Evolutionary conservation across 1,284 basidiomycete species (phyloP).

Genomic region (Earliella scabrosa): DNA sequence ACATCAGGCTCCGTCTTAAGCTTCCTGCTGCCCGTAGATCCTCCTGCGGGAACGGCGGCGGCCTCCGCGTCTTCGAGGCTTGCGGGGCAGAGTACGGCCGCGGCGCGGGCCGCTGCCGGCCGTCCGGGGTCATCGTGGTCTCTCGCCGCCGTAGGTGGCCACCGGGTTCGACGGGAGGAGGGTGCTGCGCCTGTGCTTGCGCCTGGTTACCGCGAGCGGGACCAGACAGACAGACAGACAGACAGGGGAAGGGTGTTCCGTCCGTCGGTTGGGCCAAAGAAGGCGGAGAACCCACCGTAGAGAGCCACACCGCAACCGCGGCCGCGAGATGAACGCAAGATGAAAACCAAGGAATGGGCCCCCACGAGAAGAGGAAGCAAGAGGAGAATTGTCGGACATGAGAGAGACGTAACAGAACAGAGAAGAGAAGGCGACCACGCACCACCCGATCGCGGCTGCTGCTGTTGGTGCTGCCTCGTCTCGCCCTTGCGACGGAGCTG

Average conservation of each 20-base stretch:
- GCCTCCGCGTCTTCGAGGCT: conserved; percentile 24
- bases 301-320: too few relatives aligned
- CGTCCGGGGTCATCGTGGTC: conserved; percentile 52
- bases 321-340: background rate
- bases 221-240: conserved; percentile 1
- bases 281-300: too few relatives aligned
- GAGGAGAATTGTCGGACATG: conserved; percentile 25
- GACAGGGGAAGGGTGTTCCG: too few relatives aligned
- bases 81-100: conserved; percentile 26
- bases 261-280: too few relatives aligned
- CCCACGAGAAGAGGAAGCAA: background rate
- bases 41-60: conserved; percentile 7
- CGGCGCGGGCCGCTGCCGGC: conserved; percentile 34
- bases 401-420: too few relatives aligned
- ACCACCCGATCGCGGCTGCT: conserved; percentile 29
- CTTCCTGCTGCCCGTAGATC: conserved; percentile 32
- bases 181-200: conserved; percentile 29
- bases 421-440: too few relatives aligned
- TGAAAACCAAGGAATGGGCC: background rate
- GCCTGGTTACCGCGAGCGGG: background rate
- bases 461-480: background rate
- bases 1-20: conserved; percentile 27
- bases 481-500: too few relatives aligned
- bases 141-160: conserved; percentile 44
- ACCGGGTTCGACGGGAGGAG: too few relatives aligned